These are phyloP conservation scores for Melanogaster broomeanus DNA, from an alignment of 768 basidiomycete genomes.

Conservation along the genomic window DNA sequence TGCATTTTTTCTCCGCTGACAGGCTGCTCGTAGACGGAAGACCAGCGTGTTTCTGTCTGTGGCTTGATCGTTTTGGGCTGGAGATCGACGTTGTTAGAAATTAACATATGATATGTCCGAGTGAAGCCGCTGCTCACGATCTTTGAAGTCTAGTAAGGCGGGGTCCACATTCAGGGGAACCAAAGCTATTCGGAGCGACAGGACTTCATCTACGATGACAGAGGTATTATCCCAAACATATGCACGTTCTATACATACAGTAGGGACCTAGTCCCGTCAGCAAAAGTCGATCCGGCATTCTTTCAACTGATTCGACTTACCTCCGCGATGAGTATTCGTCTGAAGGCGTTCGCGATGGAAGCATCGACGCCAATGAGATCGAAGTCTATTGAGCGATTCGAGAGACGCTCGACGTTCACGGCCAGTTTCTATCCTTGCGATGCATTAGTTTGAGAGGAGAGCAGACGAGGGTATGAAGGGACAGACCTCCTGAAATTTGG, in stretches of 20 bases:
- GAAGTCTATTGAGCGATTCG: constrained; percentile 86
- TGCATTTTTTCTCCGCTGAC: constrained; percentile 59
- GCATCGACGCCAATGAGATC: constrained; percentile 96
- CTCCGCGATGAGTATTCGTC: constrained; percentile 93
- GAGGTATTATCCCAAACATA: constrained; percentile 95
- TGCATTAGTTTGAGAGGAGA: constrained; percentile 5
- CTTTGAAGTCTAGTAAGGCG: constrained; percentile 58
- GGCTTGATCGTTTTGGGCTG: constrained; percentile 54
- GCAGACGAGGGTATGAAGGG: background rate
- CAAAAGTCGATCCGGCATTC: background rate
- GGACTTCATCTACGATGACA: constrained; percentile 91
- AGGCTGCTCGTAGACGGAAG: constrained; percentile 71
- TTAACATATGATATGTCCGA: background rate
- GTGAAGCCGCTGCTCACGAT: constrained; percentile 30
- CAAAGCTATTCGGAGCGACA: constrained; percentile 90
- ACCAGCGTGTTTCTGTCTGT: constrained; percentile 93
- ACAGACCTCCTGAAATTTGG: constrained; percentile 74
- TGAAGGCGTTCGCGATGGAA: constrained; percentile 91
- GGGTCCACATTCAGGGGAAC: constrained; percentile 91
- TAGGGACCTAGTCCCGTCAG: constrained; percentile 67
- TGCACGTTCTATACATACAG: constrained; percentile 86
- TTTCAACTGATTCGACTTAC: constrained; percentile 43
- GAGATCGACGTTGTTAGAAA: background rate
- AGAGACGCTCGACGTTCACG: constrained; percentile 76
- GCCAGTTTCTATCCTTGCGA: constrained; percentile 60